Base-by-base conservation (phyloP, 805 yeast genomes). In the Candida ulmi region DNA sequence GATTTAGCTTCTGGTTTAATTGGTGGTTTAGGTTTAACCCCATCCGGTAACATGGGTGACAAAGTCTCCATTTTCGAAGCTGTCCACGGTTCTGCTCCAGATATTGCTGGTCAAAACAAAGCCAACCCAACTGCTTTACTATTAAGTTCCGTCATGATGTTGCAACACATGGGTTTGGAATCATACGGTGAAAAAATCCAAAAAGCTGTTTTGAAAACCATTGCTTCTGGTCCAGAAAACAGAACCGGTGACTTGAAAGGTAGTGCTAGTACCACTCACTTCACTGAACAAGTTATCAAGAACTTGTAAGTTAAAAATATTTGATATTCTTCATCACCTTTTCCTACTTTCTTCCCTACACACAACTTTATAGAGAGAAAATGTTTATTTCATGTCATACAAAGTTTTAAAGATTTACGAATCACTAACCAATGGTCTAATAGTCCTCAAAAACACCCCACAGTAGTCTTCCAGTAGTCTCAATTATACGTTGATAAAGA, bases 51-150 rank as follows among this genome's bases (percentile, higher is more conserved):
- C 80, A 93, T 93, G 90, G 99, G 99, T 74, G 87, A 88, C 76
- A 83, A 86, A 65, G 95, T 91, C 48, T 88, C 97, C 41, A 91
- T 93, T 64, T 93, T 93, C 66, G 99, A 93, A 79, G 99, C 99
- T 50, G 99, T 93, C 61, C 99, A 93, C 68, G 99, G 99, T 66
- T 90, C 98, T 43, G 99, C 99, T 48, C 99, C 99, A 56, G 99
- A 93, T 67, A 93, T 93, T 61, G 98, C 98, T 47, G 99, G 99
- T 62, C 88, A 93, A 77, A 95, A 95, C 63, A 79, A 87, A 65
- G 99, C 99, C 50, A 93, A 93, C 80, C 99, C 99, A 72, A 93
- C 99, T 46, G 99, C 99, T 42, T 71, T 93, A 62, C 75, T 93
- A 65, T 77, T 93, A 63, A 88, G 96, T 37, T 91, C 98, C 34